Percentiles rank a stretch among this genome's conserved stretches.
Evolutionary conservation across 352 stramenopile genomes (phyloP).

Genomic region (Elongisporangium senticosum): DNA sequence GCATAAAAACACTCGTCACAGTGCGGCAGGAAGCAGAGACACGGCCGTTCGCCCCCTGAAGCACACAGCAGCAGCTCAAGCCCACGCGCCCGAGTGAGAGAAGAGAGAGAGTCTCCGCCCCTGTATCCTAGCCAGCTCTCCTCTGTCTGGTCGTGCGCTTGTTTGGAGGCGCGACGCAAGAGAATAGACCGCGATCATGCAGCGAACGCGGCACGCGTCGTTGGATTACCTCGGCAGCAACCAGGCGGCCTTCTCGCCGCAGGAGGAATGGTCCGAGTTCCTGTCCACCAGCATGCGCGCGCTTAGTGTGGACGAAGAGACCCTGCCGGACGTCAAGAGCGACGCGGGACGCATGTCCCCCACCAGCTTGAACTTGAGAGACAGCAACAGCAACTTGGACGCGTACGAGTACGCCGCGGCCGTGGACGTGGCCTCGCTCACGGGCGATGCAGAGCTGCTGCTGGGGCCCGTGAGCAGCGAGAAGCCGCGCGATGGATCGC

Average conservation of each 20-base stretch:
- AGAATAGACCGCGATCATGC: slow-evolving; percentile 18
- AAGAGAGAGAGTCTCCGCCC: neutral
- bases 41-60: neutral
- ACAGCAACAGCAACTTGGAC: slow-evolving; percentile 1
- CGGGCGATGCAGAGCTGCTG: neutral
- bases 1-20: neutral
- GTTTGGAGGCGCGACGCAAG: neutral
- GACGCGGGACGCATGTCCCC: neutral
- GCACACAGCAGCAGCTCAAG: neutral
- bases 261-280: slow-evolving; percentile 59
- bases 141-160: neutral
- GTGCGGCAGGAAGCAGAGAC: neutral
- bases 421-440: neutral
- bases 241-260: slow-evolving; percentile 10
- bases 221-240: slow-evolving; percentile 38
- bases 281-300: slow-evolving; percentile 61
- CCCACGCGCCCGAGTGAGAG: neutral
- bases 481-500: slow-evolving; percentile 39
- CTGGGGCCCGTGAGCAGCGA: neutral
- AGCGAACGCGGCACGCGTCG: slow-evolving; percentile 56
- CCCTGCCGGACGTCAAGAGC: neutral
- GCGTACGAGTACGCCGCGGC: neutral
- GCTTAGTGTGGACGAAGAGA: slow-evolving; percentile 30
- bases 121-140: neutral
- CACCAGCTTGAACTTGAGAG: slow-evolving; percentile 6